Conservation (phyloP, 2,329 filamentous ascomycete genomes). For the Aspergillus latus region DNA sequence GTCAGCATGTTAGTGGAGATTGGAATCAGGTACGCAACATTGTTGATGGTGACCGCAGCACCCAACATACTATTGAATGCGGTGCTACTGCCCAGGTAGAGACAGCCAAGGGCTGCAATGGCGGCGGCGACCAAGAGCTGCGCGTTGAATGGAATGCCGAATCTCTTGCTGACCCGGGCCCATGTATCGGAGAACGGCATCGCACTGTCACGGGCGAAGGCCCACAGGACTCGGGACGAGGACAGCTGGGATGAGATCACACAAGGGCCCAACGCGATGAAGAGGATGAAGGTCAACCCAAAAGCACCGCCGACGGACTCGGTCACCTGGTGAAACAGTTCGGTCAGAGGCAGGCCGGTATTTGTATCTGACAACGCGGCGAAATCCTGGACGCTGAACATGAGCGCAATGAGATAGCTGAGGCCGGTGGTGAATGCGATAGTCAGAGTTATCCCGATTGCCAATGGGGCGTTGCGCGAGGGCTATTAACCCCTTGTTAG, state of each 20-base stretch:
- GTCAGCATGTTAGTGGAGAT: constrained; percentile 10
- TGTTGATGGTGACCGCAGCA: constrained; percentile 11
- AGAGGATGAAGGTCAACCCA: constrained; percentile 8
- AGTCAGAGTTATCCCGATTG: constrained; percentile 7
- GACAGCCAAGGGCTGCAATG: constrained; percentile 2
- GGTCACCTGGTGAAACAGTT: constrained; percentile 10
- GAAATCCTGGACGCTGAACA: constrained; percentile 13
- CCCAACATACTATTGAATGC: constrained; percentile 15
- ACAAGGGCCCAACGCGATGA: constrained; percentile 8
- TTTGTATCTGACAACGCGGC: constrained; percentile 1
- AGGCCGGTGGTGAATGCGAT: constrained; percentile 9
- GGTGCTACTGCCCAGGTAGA: constrained; percentile 11
- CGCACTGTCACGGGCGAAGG: constrained; percentile 14
- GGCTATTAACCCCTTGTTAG: background rate
- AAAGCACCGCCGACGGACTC: constrained; percentile 9
- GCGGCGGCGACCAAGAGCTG: constrained; percentile 6
- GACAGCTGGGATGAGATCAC: constrained; percentile 9
- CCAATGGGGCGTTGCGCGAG: constrained; percentile 10
- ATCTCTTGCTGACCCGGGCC: constrained; percentile 3
- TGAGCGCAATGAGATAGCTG: constrained; percentile 8
- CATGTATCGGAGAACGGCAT: constrained; percentile 8
- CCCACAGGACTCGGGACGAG: constrained; percentile 12
- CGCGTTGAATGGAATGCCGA: constrained; percentile 12
- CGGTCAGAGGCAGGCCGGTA: constrained; percentile 6
- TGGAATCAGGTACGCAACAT: constrained; percentile 7